Percentiles rank a stretch among this genome's conserved stretches.
These are phyloP conservation scores for Fomitiporia mediterranea DNA, from an alignment of 1,284 basidiomycete species.

Conservation along the genomic window DNA sequence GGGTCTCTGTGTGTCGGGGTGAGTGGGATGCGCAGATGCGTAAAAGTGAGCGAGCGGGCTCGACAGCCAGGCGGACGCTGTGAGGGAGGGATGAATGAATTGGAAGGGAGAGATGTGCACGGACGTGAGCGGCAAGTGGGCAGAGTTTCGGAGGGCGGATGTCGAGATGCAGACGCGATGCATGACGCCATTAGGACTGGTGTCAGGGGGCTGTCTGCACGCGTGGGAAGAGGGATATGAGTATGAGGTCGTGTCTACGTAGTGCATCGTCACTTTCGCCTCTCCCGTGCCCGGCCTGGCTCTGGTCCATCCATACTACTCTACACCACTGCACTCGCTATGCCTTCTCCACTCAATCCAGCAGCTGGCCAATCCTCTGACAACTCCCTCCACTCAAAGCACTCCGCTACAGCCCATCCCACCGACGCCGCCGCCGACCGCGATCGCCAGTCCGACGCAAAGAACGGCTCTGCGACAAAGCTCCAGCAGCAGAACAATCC, in stretches of 20 bases:
- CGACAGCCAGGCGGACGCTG: background rate
- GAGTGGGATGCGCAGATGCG: background rate
- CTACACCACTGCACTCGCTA: background rate
- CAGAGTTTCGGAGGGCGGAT: background rate
- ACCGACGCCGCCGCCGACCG: background rate
- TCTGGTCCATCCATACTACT: background rate
- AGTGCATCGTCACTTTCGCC: conserved; percentile 1
- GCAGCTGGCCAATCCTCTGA: background rate
- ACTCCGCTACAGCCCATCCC: background rate
- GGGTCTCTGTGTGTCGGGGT: background rate
- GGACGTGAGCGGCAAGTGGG: background rate
- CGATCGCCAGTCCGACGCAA: background rate
- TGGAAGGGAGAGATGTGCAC: background rate
- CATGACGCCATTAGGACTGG: conserved; percentile 4
- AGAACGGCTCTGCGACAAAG: background rate
- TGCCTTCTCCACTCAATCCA: conserved; percentile 1
- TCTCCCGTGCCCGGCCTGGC: background rate
- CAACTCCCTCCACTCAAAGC: background rate
- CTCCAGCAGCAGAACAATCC: background rate
- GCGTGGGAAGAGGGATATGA: background rate
- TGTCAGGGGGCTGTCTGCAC: background rate
- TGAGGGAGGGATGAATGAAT: background rate
- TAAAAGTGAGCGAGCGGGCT: background rate
- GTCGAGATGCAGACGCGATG: background rate
- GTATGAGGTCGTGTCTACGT: background rate